Evolutionary conservation across 164 flowering plant species (phyloP), one percentile per base, ranked within the genome.

Genomic region (Kingdonia uniflora): DNA sequence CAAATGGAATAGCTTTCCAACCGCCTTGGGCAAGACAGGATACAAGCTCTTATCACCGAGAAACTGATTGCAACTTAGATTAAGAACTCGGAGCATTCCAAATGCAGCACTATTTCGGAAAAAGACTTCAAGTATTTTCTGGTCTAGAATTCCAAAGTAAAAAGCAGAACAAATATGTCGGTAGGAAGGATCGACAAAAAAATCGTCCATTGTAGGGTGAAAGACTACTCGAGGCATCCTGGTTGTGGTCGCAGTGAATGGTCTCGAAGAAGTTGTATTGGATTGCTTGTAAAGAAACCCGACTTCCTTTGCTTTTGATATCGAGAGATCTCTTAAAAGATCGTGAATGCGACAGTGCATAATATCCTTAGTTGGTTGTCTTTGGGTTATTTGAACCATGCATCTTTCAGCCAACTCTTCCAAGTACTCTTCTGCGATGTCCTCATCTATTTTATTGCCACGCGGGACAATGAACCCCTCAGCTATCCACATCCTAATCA

Each of bases 401-500:
- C 15, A 19, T 47, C 29, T 47, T 10, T 21, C 25, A 21, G 19
- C 23, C 0, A 20, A 22, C 26, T 47, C 51, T 21, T 47, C 51
- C 25, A 47, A 21, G 29, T 47, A 47, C 3, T 47, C 51, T 22
- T 47, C 51, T 10, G 51, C 51, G 14, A 22, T 21, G 19, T 47
- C 51, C 23, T 47, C 26, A 8, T 19, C 23, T 15, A 12, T 10
- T 47, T 47, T 11, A 10, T 22, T 24, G 21, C 26, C 26, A 10
- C 26, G 21, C 23, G 25, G 5, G 21, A 10, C 10, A 23, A 47
- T 24, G 19, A 47, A 47, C 0, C 51, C 51, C 23, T 47, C 51
- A 5, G 51, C 51, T 6, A 47, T 13, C 51, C 51, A 47, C 26
- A 47, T 10, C n/a, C 14, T 6, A 47, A 47, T 47, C 26, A 47